A percentile compares a stretch with the other conserved stretches of the same genome.
Evolutionary conservation across 208 protist genomes (phyloP).

Genomic region (Tetramitus jugosus): DNA sequence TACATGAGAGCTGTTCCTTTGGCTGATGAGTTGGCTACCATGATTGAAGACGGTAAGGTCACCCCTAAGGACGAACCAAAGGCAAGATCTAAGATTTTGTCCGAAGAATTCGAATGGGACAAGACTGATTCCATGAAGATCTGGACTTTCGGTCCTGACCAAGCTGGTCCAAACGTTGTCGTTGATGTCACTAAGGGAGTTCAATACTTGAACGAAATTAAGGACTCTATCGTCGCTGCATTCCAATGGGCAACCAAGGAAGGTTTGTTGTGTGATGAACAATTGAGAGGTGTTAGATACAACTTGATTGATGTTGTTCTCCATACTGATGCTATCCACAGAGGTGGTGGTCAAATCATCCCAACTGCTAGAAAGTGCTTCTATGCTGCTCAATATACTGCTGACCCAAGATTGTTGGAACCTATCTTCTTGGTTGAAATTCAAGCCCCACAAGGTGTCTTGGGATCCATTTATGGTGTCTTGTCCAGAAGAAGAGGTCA

Average conservation of each 20-base stretch:
- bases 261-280: slow-evolving; percentile 90
- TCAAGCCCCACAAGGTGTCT: slow-evolving; percentile 79
- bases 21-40: slow-evolving; percentile 74
- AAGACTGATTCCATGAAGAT: slow-evolving; percentile 87
- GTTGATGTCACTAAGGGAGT: slow-evolving; percentile 93
- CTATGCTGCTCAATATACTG: slow-evolving; percentile 83
- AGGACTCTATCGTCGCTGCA: slow-evolving; percentile 85
- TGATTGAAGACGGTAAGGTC: slow-evolving; percentile 81
- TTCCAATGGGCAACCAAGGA: slow-evolving; percentile 90
- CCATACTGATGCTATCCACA: slow-evolving; percentile 97
- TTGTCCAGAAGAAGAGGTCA: slow-evolving; percentile 89
- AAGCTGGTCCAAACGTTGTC: slow-evolving; percentile 88
- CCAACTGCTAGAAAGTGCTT: slow-evolving; percentile 83
- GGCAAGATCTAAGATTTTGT: slow-evolving; percentile 65
- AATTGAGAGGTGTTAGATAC: slow-evolving; percentile 89
- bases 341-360: slow-evolving; percentile 95
- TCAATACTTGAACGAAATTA: slow-evolving; percentile 98
- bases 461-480: slow-evolving; percentile 90
- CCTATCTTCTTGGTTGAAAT: slow-evolving; percentile 96
- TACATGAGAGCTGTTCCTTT: slow-evolving; percentile 85
- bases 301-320: slow-evolving; percentile 93
- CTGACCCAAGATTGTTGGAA: slow-evolving; percentile 86
- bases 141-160: slow-evolving; percentile 96
- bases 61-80: slow-evolving; percentile 79
- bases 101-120: slow-evolving; percentile 81